Conservation (phyloP, 2,329 filamentous ascomycete genomes). For the Aspergillus persii region DNA sequence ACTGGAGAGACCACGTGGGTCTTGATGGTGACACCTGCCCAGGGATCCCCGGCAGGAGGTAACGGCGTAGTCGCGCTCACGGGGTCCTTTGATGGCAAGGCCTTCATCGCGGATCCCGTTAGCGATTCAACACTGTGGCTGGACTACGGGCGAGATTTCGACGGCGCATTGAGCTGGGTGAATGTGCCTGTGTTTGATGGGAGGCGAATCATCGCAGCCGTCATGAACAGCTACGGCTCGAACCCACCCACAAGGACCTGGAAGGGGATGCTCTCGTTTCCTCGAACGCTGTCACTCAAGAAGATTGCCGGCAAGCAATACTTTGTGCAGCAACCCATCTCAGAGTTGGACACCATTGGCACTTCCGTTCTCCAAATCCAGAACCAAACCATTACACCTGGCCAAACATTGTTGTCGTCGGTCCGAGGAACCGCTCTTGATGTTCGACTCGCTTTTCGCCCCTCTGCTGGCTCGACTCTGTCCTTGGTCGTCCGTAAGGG, state of each 20-base stretch:
- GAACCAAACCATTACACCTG: constrained; percentile 5
- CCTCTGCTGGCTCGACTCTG: neutral
- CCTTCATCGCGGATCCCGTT: neutral
- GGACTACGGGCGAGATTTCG: constrained; percentile 11
- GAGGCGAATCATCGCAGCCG: constrained; percentile 3
- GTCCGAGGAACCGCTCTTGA: neutral
- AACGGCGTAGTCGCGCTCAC: constrained; percentile 6
- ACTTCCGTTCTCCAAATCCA: neutral
- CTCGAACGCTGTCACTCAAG: constrained; percentile 11
- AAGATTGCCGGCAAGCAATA: neutral
- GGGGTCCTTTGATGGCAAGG: constrained; percentile 2
- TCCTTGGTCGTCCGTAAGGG: constrained; percentile 4
- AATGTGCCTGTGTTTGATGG: constrained; percentile 7
- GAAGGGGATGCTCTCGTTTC: constrained; percentile 15
- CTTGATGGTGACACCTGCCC: constrained; percentile 1
- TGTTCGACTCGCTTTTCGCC: constrained; percentile 1
- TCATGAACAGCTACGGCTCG: constrained; percentile 9
- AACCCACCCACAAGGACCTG: constrained; percentile 8
- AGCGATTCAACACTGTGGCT: neutral
- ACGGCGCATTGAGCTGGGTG: constrained; percentile 10
- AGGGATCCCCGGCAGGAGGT: constrained; percentile 9
- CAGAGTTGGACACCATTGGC: neutral
- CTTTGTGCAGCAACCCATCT: constrained; percentile 13
- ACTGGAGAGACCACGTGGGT: constrained; percentile 6
- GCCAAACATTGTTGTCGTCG: neutral